A percentile compares a stretch with the other conserved stretches of the same genome.
Conservation (phyloP, 2,329 filamentous ascomycete species). For the Pyrenophora teres region DNA sequence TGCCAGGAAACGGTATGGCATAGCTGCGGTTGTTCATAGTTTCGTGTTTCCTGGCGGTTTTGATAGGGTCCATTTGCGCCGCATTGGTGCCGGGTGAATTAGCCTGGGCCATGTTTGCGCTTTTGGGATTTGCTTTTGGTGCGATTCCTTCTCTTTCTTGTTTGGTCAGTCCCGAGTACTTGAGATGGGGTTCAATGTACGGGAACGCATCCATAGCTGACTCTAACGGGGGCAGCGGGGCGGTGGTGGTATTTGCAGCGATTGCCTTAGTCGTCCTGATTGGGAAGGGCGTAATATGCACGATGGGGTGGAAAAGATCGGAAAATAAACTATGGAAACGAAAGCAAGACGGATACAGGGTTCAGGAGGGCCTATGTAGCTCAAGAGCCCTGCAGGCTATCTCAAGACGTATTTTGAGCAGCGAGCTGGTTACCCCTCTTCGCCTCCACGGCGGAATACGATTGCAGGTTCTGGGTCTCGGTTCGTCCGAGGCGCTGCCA, state of each 20-base stretch:
- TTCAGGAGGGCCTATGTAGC: not conserved
- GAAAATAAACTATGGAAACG: not conserved
- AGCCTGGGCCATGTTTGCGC: conserved; percentile 10
- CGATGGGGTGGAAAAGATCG: conserved; percentile 7
- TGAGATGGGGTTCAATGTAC: conserved; percentile 11
- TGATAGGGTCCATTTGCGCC: conserved; percentile 9
- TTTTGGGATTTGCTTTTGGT: conserved; percentile 10
- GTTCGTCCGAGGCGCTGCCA: conserved; percentile 8
- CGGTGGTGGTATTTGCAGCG: conserved; percentile 1
- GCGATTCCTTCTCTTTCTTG: conserved; percentile 14
- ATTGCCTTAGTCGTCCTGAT: conserved; percentile 15
- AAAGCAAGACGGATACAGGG: not conserved
- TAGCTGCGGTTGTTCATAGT: conserved; percentile 11
- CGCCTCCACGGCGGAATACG: conserved; percentile 8
- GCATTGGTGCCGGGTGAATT: conserved; percentile 22
- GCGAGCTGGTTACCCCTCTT: conserved; percentile 17
- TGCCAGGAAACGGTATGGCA: conserved; percentile 20
- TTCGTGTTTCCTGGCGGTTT: conserved; percentile 8
- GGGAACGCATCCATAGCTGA: conserved; percentile 13
- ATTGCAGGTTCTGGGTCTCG: conserved; percentile 7
- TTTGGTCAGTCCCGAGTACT: conserved; percentile 8
- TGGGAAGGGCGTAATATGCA: conserved; percentile 15
- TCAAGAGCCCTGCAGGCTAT: not conserved
- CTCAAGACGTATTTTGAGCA: not conserved
- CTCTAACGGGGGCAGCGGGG: not conserved